Base-by-base conservation (phyloP, 768 basidiomycete genomes). In the Pholiota molesta region DNA sequence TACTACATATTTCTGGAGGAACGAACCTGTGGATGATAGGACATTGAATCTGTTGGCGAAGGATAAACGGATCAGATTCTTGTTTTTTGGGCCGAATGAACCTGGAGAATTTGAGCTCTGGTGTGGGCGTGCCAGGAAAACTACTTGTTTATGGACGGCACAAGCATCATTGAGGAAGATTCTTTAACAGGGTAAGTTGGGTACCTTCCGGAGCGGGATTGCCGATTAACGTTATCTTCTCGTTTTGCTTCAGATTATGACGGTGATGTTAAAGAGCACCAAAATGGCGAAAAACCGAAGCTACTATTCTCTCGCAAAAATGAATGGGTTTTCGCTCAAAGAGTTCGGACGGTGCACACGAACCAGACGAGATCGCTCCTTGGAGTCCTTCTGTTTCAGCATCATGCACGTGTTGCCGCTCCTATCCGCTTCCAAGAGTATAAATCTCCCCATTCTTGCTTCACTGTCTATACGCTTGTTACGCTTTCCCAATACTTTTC, bases 1-100 rank as follows among this genome's bases (percentile, higher is more conserved):
- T 3, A 66, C 67, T 5, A 70, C 69, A 3, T 67, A 63, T 63
- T 63, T 58, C 55, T 69, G 66, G 66, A 60, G 42, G 23, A 52
- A 63, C 7, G 53, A 55, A 17, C 61, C 62, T 5, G 44, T 59
- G 23, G 63, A 70, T 45, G 40, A 55, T 28, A 54, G 39, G 49
- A 67, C 67, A 11, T 54, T 51, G 29, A 45, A 63, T 14, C 23
- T 66, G 3, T 23, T 45, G 5, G 35, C 26, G 14, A 42, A 57
- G 44, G 69, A 70, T 52, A 40, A 57, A 11, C 52, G 69, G 28
- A 45, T 70, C 28, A 29, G 62, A 14, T 45, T 67, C n/a, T 9
- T 67, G 26, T 67, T 62, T 55, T 66, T 66, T 40, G 66, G 63
- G 14, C 26, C 49, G 10, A 42, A 55, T 6, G 60, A 63, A 56